These are phyloP conservation scores for Pisolithus microcarpus DNA, from an alignment of 768 basidiomycete genomes.

Conservation along the genomic window DNA sequence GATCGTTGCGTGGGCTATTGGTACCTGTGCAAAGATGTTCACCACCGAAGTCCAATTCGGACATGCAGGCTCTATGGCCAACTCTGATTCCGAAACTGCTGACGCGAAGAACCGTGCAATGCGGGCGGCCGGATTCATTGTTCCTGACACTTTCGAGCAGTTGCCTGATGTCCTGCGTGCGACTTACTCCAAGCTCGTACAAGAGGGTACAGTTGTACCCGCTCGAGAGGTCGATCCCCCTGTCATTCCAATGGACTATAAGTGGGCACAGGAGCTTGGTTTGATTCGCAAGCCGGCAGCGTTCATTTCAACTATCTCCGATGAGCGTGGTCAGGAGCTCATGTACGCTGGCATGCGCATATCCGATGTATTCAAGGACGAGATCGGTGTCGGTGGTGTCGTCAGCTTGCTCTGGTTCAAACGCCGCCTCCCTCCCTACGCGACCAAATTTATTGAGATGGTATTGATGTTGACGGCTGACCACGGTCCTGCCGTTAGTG, in stretches of 20 bases:
- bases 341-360: conserved; percentile 99
- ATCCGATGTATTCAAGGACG: conserved; percentile 96
- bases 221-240: conserved; percentile 83
- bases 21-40: conserved; percentile 99
- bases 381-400: conserved; percentile 95
- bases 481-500: conserved; percentile 96
- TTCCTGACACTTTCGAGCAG: conserved; percentile 96
- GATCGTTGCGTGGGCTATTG: conserved; percentile 99
- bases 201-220: conserved; percentile 56
- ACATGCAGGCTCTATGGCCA: conserved; percentile 97
- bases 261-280: conserved; percentile 98
- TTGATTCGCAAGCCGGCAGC: conserved; percentile 98
- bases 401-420: conserved; percentile 98
- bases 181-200: conserved; percentile 79
- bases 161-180: conserved; percentile 78
- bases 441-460: conserved; percentile 99
- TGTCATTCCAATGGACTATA: conserved; percentile 99
- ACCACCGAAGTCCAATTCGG: conserved; percentile 99
- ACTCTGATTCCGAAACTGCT: conserved; percentile 95
- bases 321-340: conserved; percentile 98
- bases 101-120: conserved; percentile 97
- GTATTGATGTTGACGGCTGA: conserved; percentile 98
- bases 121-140: conserved; percentile 91
- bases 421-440: conserved; percentile 83
- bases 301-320: conserved; percentile 98